Evolutionary conservation across 768 basidiomycete genomes (phyloP), one percentile per base, ranked within the genome.

Genomic region (Naematelia encephala): DNA sequence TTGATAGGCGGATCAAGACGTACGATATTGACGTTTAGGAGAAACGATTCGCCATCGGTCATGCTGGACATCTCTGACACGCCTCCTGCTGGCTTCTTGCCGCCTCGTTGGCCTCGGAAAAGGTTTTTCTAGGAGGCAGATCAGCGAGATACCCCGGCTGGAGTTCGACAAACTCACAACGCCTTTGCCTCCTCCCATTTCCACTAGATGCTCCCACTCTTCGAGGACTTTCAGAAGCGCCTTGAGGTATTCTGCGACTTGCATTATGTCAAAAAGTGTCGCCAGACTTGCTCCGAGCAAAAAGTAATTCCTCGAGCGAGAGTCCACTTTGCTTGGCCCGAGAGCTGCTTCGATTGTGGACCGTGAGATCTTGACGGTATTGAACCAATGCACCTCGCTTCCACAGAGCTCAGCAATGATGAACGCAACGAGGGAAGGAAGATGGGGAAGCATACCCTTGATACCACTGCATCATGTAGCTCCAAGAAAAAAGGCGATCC

Each of bases 401-500:
- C 5, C 22, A 25, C 46, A 47, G 8, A 10, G n/a, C 11, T 47
- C n/a, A 47, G 25, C n/a, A 21, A 47, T 47, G 46, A 8, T 11
- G 25, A 47, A 26, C 11, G 25, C 46, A 47, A 11, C 21, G 21
- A 8, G 50, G 22, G 13, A 29, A 13, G 21, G 50, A 16, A 19
- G 51, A 19, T 21, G 5, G 49, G 23, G 8, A 0, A 4, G 62
- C 71, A 63, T 50, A 73, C 71, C 71, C 71, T 21, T 67, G 56
- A 66, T 73, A 73, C 71, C 71, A 73, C 56, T 70, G 66, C 60
- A 67, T 63, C 62, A 73, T 60, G 47, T 70, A 73, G 47, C 69
- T 70, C 71, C 71, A 73, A 28, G 59, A 52, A 22, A 73, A 60
- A 23, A 73, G 49, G 25, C 71, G 46, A 23, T 70, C 71, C 44